phyloP scores from a whole-genome alignment of 164 flowering plant species.

The Liriodendron chinense region DNA sequence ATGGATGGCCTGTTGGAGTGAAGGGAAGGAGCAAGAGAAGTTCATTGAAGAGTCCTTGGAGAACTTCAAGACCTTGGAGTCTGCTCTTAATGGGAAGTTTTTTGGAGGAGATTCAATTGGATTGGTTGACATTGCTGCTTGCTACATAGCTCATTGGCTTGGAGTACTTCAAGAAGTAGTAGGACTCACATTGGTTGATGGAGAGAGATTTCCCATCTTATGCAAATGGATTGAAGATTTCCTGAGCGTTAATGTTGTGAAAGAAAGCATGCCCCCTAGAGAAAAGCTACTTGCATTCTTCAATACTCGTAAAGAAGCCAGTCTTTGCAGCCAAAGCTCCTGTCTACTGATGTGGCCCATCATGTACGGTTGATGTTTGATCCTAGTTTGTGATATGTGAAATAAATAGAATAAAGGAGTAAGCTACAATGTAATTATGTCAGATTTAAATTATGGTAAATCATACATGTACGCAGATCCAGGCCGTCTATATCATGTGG shows the following conservation, averaged over 20 bases:
- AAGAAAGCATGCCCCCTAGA: slow-evolving; percentile 37
- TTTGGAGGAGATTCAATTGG: slow-evolving; percentile 50
- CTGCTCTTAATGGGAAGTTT: slow-evolving; percentile 37
- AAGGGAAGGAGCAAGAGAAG: slow-evolving; percentile 12
- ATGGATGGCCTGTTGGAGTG: slow-evolving; percentile 3
- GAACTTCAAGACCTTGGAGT: slow-evolving; percentile 30
- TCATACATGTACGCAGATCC: too few relatives aligned
- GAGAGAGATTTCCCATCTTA: slow-evolving; percentile 37
- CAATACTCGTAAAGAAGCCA: slow-evolving; percentile 5
- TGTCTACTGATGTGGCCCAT: background rate
- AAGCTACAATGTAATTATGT: background rate
- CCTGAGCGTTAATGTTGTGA: slow-evolving; percentile 15
- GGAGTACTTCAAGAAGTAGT: slow-evolving; percentile 20
- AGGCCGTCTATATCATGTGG: too few relatives aligned
- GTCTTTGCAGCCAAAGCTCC: slow-evolving; percentile 3
- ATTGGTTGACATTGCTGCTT: slow-evolving; percentile 36
- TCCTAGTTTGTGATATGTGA: background rate
- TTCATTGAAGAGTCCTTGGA: slow-evolving; percentile 27
- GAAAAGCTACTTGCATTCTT: slow-evolving; percentile 17
- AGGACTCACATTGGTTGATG: slow-evolving; percentile 28
- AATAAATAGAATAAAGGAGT: background rate
- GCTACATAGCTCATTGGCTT: slow-evolving; percentile 29
- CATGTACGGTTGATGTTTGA: background rate
- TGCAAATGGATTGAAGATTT: slow-evolving; percentile 34
- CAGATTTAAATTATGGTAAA: too few relatives aligned